A percentile compares a stretch with the other conserved stretches of the same genome.
These are phyloP conservation scores for Plantago lanceolata DNA, from an alignment of 305 asterid genomes.

Conservation along the genomic window DNA sequence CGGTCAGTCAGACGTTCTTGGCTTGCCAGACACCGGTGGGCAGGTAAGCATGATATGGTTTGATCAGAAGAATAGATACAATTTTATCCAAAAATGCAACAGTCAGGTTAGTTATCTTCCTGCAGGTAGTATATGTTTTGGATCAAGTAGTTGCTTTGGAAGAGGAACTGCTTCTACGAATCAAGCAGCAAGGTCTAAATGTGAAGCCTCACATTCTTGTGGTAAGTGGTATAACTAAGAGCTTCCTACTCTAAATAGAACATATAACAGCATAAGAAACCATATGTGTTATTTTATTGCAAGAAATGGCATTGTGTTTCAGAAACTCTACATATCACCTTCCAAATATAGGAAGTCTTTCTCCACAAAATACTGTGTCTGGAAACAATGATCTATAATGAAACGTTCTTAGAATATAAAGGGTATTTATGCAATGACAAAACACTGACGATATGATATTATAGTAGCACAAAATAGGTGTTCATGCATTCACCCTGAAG, in stretches of 20 bases:
- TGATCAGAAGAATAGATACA: background rate
- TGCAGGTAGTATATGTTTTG: constrained; percentile 84
- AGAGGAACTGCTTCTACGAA: constrained; percentile 73
- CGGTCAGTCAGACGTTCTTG: constrained; percentile 86
- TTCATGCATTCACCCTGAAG: background rate
- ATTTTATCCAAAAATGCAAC: background rate
- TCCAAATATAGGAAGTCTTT: background rate
- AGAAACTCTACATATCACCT: background rate
- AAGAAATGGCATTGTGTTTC: background rate
- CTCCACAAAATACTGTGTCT: too few species aligned
- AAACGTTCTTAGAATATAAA: too few species aligned
- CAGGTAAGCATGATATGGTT: constrained; percentile 42
- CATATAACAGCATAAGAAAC: background rate
- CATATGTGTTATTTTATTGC: too few species aligned
- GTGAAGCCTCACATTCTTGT: constrained; percentile 84
- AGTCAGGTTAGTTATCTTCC: background rate
- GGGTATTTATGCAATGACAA: too few species aligned
- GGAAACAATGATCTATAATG: too few species aligned
- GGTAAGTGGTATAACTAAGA: constrained; percentile 35
- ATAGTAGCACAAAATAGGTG: background rate
- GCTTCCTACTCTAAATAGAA: background rate
- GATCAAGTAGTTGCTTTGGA: constrained; percentile 92
- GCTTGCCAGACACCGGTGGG: constrained; percentile 95
- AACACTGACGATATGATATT: too few species aligned
- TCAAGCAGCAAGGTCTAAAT: constrained; percentile 80